Percentiles rank a stretch among this genome's conserved stretches.
Conservation (phyloP, 352 stramenopile genomes). For the Pythium insidiosum region DNA sequence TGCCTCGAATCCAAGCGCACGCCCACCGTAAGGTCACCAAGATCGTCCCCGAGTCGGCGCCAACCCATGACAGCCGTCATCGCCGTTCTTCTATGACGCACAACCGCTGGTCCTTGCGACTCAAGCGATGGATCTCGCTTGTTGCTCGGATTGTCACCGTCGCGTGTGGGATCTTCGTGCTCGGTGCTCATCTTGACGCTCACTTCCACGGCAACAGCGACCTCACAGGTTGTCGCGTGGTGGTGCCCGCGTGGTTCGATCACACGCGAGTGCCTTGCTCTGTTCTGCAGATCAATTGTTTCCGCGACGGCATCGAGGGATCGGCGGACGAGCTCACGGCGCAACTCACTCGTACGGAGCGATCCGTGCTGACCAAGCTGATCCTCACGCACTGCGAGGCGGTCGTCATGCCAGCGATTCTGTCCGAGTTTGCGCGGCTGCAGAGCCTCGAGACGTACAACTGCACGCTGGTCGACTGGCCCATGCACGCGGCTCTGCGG, state of each 20-base stretch:
- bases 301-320: not conserved
- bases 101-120: too few relatives aligned
- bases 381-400: slow-evolving; percentile 4
- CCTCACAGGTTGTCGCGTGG: not conserved
- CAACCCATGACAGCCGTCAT: not conserved
- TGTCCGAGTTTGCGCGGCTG: slow-evolving; percentile 1
- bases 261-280: not conserved
- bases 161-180: not conserved
- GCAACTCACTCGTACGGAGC: not conserved
- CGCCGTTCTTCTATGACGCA: too few relatives aligned
- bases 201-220: not conserved
- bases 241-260: not conserved
- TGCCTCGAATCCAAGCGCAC: not conserved
- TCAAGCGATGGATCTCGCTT: not conserved
- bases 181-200: not conserved
- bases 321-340: not conserved
- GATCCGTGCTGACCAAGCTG: not conserved
- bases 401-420: slow-evolving; percentile 3
- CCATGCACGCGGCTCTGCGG: not conserved
- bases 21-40: not conserved
- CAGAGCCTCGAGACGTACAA: slow-evolving; percentile 7
- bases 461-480: slow-evolving; percentile 11
- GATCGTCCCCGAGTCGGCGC: not conserved
- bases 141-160: not conserved
- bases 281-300: not conserved